Conservation (phyloP, 1,284 basidiomycete genomes). For the Ganoderma sinense region DNA sequence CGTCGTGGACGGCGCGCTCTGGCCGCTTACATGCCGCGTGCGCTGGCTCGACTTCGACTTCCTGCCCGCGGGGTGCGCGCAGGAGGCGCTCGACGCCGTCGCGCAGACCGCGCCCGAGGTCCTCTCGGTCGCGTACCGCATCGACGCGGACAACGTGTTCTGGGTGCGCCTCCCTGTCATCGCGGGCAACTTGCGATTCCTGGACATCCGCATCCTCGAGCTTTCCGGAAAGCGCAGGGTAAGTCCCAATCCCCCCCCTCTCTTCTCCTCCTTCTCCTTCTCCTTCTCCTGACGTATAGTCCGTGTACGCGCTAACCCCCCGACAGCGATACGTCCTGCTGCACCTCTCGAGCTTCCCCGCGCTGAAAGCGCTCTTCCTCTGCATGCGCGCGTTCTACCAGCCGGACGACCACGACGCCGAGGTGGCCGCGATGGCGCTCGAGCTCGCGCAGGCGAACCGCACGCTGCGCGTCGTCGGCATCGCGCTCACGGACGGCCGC, state of each 20-base stretch:
- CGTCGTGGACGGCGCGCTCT: conserved; percentile 17
- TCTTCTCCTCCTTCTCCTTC: too few relatives aligned
- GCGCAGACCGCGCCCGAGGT: conserved; percentile 14
- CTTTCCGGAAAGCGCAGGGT: conserved; percentile 16
- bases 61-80: conserved; percentile 12
- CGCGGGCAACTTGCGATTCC: conserved; percentile 19
- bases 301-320: too few relatives aligned
- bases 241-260: background rate
- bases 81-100: conserved; percentile 17
- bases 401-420: conserved; percentile 12
- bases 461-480: conserved; percentile 18
- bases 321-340: conserved; percentile 17
- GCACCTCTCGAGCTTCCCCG: conserved; percentile 16
- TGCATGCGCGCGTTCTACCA: conserved; percentile 22
- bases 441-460: conserved; percentile 9
- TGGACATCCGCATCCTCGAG: conserved; percentile 21
- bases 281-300: too few relatives aligned
- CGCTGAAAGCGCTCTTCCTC: conserved; percentile 16
- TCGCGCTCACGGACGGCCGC: conserved; percentile 20
- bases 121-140: conserved; percentile 20
- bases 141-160: conserved; percentile 19
- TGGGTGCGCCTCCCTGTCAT: conserved; percentile 17
- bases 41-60: conserved; percentile 23
- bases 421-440: conserved; percentile 15
- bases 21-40: conserved; percentile 20